Percentiles rank a stretch among this genome's conserved stretches.
Evolutionary conservation across 2,329 filamentous ascomycete genomes (phyloP).

Genomic region (Tolypocladium guangdongense): DNA sequence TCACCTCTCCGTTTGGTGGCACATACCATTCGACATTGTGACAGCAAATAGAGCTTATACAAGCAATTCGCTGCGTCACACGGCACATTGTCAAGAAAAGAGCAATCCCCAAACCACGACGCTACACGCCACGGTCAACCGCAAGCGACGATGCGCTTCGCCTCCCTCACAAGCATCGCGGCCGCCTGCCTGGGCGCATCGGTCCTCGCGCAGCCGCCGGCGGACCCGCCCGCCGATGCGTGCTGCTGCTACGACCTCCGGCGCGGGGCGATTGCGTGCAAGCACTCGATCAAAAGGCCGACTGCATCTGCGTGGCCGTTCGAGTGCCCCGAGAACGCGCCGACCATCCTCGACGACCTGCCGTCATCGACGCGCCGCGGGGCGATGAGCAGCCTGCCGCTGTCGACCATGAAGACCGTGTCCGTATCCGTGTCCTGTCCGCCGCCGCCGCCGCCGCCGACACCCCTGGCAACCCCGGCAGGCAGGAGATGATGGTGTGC

Average conservation of each 20-base stretch:
- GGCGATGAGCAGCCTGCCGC: not conserved
- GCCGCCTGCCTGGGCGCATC: constrained; percentile 2
- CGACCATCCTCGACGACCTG: constrained; percentile 6
- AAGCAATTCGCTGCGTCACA: not conserved
- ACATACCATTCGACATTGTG: not conserved
- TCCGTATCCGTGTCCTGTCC: not conserved
- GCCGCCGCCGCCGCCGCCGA: not conserved
- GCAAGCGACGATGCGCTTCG: constrained; percentile 13
- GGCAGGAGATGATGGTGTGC: constrained; percentile 7
- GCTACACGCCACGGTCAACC: not conserved
- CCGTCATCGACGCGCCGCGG: not conserved
- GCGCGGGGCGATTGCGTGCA: constrained; percentile 14
- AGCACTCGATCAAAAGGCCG: constrained; percentile 3
- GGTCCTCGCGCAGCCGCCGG: constrained; percentile 1
- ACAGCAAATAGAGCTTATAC: not conserved
- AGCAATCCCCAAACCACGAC: not conserved
- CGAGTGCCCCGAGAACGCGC: constrained; percentile 12
- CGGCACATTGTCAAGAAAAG: not conserved
- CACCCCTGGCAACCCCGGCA: constrained; percentile 4
- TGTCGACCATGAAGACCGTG: not conserved
- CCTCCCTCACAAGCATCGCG: constrained; percentile 6
- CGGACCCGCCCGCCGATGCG: constrained; percentile 2
- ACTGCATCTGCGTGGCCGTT: constrained; percentile 17
- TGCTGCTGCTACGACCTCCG: constrained; percentile 25
- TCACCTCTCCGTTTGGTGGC: not conserved